phyloP scores from a whole-genome alignment of 306 rosid genomes.

The Luffa acutangula region DNA sequence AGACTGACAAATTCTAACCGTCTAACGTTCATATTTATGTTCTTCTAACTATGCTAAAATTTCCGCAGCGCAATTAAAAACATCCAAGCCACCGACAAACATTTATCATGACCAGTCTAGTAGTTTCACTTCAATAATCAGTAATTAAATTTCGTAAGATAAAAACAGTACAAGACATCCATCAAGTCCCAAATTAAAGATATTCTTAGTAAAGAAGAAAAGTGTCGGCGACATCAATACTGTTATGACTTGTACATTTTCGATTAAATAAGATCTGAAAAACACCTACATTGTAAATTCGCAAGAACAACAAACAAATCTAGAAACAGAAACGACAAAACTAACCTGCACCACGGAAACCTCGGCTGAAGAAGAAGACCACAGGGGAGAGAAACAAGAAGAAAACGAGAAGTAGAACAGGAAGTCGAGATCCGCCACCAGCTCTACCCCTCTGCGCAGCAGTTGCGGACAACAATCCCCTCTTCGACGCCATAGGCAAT shows the following conservation, averaged over 20 bases:
- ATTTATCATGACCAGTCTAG: not conserved
- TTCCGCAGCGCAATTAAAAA: not conserved
- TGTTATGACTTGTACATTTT: not conserved
- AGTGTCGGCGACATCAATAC: not conserved
- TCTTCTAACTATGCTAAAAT: not conserved
- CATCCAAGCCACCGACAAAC: not conserved
- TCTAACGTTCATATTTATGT: not conserved
- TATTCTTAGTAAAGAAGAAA: not conserved
- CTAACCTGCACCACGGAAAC: slow-evolving; percentile 40
- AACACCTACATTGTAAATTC: not conserved
- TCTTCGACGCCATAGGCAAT: slow-evolving; percentile 53
- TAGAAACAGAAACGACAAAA: slow-evolving; percentile 1
- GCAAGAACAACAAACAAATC: not conserved
- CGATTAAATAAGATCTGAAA: not conserved
- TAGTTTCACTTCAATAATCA: not conserved
- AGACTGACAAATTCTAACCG: not conserved
- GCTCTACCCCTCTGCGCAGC: slow-evolving; percentile 28
- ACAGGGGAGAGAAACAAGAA: slow-evolving; percentile 44
- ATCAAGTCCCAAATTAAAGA: not conserved
- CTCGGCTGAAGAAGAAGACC: slow-evolving; percentile 58
- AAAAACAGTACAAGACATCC: not conserved
- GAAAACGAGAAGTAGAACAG: slow-evolving; percentile 32
- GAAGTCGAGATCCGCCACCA: slow-evolving; percentile 38
- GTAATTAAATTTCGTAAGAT: not conserved
- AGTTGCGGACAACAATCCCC: slow-evolving; percentile 20